Evolutionary conservation across 306 rosid species (phyloP), one percentile per base, ranked within the genome.

Genomic region (apple (Malus domestica)): DNA sequence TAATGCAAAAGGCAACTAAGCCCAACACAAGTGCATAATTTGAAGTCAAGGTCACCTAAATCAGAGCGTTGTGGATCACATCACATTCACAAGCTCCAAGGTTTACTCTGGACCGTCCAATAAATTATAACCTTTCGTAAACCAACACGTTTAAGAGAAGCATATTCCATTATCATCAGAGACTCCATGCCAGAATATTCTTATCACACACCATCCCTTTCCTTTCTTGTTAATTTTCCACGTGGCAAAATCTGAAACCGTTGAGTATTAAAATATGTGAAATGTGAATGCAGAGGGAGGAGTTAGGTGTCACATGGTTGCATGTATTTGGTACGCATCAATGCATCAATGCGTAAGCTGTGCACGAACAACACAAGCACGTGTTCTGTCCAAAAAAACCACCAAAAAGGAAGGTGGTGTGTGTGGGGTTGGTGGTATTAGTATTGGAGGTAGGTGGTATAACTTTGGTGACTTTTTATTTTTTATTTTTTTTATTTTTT

Each of bases 371-470:
- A 12, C 35, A 6, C 30, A 35, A 66, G 70, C 70, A 66, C 51
- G 70, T 35, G 70, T 66, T 35, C 3, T 4, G 2, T 35, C 14
- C 25, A 1, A 9, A 38, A 20, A 66, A 33, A 1, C 1, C 35
- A 18, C 29, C 51, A 66, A 8, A 35, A 38, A 18, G 59, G 57
- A 12, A n/a, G 65, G 30, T 22, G 61, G 27, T 12, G 32, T 2
- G 59, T 22, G 62, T 52, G 38, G 10, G 44, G 60, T 6, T 59
- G 33, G 55, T 49, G 5, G 55, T 16, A 15, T 15, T 15, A 49
- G 20, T 16, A 5, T 49, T 49, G 55, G 71, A 30, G 86, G 77
- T 84, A 61, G 90, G 86, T 84, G 80, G 82, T 52, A 55, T 58
- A 55, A 11, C 45, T 61, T 78, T 68, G 74, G 66, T 20, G 73